Evolutionary conservation across 2,329 filamentous ascomycete genomes (phyloP), one percentile per base, ranked within the genome.

Genomic region (Cladosporium colombiae): DNA sequence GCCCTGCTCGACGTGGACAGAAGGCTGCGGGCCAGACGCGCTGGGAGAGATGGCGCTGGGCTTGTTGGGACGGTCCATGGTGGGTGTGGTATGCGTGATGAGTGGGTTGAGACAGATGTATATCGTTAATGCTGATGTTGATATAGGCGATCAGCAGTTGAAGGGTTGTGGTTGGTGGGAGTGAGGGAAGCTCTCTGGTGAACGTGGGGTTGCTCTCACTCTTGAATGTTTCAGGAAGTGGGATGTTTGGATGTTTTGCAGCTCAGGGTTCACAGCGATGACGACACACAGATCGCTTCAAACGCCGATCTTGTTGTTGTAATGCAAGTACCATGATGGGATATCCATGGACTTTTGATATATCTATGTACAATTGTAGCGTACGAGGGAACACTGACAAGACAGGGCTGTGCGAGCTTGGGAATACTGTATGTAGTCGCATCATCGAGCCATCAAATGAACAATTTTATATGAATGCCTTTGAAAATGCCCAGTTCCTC

Each of bases 21-120:
- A 87, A 37, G 94, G 91, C 57, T 93, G 90, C 18, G 91, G 88
- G 56, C 77, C 78, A 23, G 76, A 76, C 18, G 89, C 84, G 62
- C 88, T 88, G 8, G 91, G 89, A 8, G 91, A 89, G 69, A 91
- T 84, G 63, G 91, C 87, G 74, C 88, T 84, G 65, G 92, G 92
- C 77, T 92, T 95, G 81, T 96, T 92, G 71, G 89, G 87, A 77
- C 93, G 89, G 76, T 96, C 92, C 86, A 90, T 91, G 29, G 59
- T 53, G n/a, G 29, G 31, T 52, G 46, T 11, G 23, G 33, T 63
- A 16, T 53, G 13, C 18, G 10, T 21, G 13, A 44, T 21, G 23
- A n/a, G 58, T 18, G n/a, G 25, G 44, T 8, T 13, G 21, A 35
- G 14, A 2, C 29, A 11, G 40, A 16, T 33, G 25, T 21, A 33